phyloP scores from a whole-genome alignment of 75 land plant species.

The Selaginella tamariscina region DNA sequence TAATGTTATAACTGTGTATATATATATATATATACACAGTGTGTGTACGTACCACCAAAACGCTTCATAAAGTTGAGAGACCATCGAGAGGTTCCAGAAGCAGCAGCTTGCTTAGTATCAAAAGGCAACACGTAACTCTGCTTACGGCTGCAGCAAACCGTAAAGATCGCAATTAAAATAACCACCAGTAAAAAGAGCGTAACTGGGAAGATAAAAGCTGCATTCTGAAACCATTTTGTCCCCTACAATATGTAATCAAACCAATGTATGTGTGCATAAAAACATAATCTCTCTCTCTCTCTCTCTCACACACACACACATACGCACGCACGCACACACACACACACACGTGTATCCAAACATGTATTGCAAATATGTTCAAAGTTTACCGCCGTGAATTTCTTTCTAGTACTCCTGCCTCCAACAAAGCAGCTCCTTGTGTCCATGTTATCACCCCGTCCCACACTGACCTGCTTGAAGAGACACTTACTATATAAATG shows the following conservation, averaged over 20 bases:
- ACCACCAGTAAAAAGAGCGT: neutral
- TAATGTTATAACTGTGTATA: neutral
- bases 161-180: neutral
- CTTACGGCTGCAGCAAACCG: too few relatives aligned
- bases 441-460: conserved; percentile 99
- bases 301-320: conserved; percentile 34
- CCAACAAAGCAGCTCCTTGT: conserved; percentile 80
- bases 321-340: conserved; percentile 27
- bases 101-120: neutral
- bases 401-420: conserved; percentile 52
- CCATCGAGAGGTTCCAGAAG: neutral
- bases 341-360: conserved; percentile 37
- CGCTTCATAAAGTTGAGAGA: neutral
- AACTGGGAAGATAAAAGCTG: neutral
- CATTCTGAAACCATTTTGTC: neutral
- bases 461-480: conserved; percentile 69
- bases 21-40: conserved; percentile 15
- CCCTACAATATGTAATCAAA: neutral
- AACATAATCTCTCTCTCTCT: conserved; percentile 36
- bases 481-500: too few relatives aligned
- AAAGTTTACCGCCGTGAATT: conserved; percentile 19
- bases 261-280: too few relatives aligned
- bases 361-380: conserved; percentile 23
- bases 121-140: neutral
- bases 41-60: conserved; percentile 19